phyloP scores from a whole-genome alignment of 78 protist genomes.

The Dictyostelium brefeldianum region DNA sequence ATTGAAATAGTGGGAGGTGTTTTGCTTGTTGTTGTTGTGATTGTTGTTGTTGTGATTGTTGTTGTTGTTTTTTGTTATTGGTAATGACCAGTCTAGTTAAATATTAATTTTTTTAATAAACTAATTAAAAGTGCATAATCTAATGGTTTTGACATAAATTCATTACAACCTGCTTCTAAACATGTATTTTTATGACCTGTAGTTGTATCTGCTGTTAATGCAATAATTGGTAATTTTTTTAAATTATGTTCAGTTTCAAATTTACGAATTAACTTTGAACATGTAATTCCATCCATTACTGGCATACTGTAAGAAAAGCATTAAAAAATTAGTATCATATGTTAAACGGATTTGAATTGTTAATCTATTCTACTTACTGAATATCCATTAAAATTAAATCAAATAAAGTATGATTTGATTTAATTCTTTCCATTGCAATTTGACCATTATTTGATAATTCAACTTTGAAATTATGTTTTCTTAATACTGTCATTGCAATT shows the following conservation, averaged over 20 bases:
- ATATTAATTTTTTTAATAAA: slow-evolving; percentile 40
- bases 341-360: no score
- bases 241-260: slow-evolving; percentile 70
- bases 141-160: slow-evolving; percentile 78
- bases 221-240: slow-evolving; percentile 58
- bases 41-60: neutral
- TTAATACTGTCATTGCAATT: slow-evolving; percentile 61
- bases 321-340: no score
- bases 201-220: slow-evolving; percentile 69
- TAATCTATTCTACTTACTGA: neutral
- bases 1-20: no score
- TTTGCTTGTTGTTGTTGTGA: neutral
- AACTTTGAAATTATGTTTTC: slow-evolving; percentile 54
- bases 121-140: slow-evolving; percentile 40
- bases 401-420: neutral
- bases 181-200: slow-evolving; percentile 66
- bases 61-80: neutral
- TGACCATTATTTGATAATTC: slow-evolving; percentile 59
- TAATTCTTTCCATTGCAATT: slow-evolving; percentile 56
- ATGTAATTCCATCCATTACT: slow-evolving; percentile 80
- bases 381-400: slow-evolving; percentile 70
- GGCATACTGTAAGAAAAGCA: slow-evolving; percentile 54
- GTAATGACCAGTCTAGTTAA: slow-evolving; percentile 4
- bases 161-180: slow-evolving; percentile 82
- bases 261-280: slow-evolving; percentile 65